phyloP scores from a whole-genome alignment of 345 rosid species.

The Pugionium cornutum region DNA sequence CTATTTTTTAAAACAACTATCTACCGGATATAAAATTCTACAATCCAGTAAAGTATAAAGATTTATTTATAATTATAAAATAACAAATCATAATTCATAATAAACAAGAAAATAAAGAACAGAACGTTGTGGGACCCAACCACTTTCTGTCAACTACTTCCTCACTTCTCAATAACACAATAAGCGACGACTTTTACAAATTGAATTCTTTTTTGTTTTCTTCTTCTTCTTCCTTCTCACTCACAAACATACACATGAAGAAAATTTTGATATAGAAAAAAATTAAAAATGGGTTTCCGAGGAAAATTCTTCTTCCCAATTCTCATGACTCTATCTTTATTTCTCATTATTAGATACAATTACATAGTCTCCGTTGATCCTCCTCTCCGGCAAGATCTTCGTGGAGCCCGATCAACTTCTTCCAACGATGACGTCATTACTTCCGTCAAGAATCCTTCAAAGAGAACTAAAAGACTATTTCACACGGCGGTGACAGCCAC shows the following conservation, averaged over 20 bases:
- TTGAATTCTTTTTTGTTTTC: neutral
- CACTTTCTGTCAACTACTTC: slow-evolving; percentile 34
- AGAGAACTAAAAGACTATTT: slow-evolving; percentile 54
- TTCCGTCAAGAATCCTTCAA: slow-evolving; percentile 42
- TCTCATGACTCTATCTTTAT: slow-evolving; percentile 66
- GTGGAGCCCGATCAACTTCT: slow-evolving; percentile 58
- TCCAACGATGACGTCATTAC: slow-evolving; percentile 57
- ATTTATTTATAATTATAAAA: no score
- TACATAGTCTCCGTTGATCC: slow-evolving; percentile 78
- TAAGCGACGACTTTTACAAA: slow-evolving; percentile 38
- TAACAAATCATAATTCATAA: neutral
- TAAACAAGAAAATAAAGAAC: slow-evolving; percentile 14
- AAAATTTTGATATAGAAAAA: neutral
- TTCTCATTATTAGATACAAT: slow-evolving; percentile 85
- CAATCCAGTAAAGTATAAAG: no score
- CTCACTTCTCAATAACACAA: slow-evolving; percentile 11
- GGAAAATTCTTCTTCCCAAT: slow-evolving; percentile 53
- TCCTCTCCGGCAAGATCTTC: slow-evolving; percentile 75
- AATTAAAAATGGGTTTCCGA: slow-evolving; percentile 25
- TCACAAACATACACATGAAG: slow-evolving; percentile 8
- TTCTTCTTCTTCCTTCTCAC: neutral
- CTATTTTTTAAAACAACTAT: no score
- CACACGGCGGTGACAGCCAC: slow-evolving; percentile 98
- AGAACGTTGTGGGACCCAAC: slow-evolving; percentile 41
- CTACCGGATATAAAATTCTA: no score